These are phyloP conservation scores for Gracilaria caudata DNA, from an alignment of 23 red algal species.

Conservation along the genomic window DNA sequence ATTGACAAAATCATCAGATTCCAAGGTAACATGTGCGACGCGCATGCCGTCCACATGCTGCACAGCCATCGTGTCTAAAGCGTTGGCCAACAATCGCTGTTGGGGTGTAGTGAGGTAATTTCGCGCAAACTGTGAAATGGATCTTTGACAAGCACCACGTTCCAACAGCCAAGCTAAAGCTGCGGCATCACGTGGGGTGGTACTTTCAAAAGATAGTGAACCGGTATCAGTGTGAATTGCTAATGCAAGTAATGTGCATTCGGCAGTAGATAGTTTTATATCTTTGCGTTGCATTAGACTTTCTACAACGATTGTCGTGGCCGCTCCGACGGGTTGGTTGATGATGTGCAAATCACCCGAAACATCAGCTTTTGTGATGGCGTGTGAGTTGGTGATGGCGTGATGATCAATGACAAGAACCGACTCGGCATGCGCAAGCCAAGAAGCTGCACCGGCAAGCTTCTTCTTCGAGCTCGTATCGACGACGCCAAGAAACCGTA, in stretches of 20 bases:
- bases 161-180: slow-evolving; percentile 52
- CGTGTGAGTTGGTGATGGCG: slow-evolving; percentile 23
- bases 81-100: slow-evolving; percentile 52
- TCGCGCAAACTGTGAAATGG: slow-evolving; percentile 60
- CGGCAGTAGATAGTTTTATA: slow-evolving; percentile 23
- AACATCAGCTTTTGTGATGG: slow-evolving; percentile 35
- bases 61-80: slow-evolving; percentile 43
- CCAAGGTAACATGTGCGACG: slow-evolving; percentile 34
- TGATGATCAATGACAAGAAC: slow-evolving; percentile 70
- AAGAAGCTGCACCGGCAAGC: slow-evolving; percentile 33
- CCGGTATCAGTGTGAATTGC: slow-evolving; percentile 73
- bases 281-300: slow-evolving; percentile 26
- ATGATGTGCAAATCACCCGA: slow-evolving; percentile 23
- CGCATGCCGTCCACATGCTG: slow-evolving; percentile 16
- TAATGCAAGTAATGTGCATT: slow-evolving; percentile 65
- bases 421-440: slow-evolving; percentile 10
- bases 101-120: slow-evolving; percentile 48
- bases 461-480: slow-evolving; percentile 46
- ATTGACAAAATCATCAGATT: slow-evolving; percentile 58
- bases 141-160: slow-evolving; percentile 54
- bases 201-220: slow-evolving; percentile 51
- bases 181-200: slow-evolving; percentile 60
- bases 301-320: slow-evolving; percentile 67
- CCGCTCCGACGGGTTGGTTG: slow-evolving; percentile 50
- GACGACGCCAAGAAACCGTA: slow-evolving; percentile 63